Evolutionary conservation across 208 protist genomes (phyloP).

Genomic region (Acanthamoeba sp.): DNA sequence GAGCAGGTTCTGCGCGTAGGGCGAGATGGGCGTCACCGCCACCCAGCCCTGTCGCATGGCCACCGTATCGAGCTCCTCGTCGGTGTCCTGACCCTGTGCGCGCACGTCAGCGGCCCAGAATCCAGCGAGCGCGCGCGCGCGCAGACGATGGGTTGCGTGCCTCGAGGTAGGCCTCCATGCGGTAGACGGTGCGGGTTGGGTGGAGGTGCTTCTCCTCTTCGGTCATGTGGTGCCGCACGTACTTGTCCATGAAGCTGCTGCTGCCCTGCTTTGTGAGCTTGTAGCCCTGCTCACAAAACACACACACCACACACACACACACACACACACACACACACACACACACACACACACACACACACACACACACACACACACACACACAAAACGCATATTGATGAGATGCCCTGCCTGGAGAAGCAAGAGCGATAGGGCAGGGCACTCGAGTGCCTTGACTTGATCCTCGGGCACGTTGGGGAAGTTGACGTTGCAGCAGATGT

Average conservation of each 20-base stretch:
- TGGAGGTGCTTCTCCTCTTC: slow-evolving; percentile 9
- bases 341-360: background rate
- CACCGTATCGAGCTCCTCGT: background rate
- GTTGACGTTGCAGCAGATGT: slow-evolving; percentile 44
- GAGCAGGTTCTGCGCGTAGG: background rate
- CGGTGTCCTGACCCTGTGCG: too few relatives aligned
- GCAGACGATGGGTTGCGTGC: background rate
- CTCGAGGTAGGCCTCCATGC: background rate
- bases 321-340: background rate
- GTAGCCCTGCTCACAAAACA: background rate
- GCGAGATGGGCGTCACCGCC: slow-evolving; percentile 20
- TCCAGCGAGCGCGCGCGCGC: too few relatives aligned
- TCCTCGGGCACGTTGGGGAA: slow-evolving; percentile 30
- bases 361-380: background rate
- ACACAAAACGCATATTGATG: background rate
- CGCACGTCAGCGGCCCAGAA: too few relatives aligned
- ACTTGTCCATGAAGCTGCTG: slow-evolving; percentile 37
- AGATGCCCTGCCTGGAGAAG: background rate
- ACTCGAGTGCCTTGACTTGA: background rate
- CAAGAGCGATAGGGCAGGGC: background rate
- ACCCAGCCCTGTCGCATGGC: slow-evolving; percentile 30
- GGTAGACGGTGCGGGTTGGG: background rate
- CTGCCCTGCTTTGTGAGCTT: slow-evolving; percentile 20
- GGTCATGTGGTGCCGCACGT: slow-evolving; percentile 25
- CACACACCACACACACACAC: background rate